Base-by-base conservation (phyloP, 2,329 filamentous ascomycete genomes). In the Aspergillus amoenus region DNA sequence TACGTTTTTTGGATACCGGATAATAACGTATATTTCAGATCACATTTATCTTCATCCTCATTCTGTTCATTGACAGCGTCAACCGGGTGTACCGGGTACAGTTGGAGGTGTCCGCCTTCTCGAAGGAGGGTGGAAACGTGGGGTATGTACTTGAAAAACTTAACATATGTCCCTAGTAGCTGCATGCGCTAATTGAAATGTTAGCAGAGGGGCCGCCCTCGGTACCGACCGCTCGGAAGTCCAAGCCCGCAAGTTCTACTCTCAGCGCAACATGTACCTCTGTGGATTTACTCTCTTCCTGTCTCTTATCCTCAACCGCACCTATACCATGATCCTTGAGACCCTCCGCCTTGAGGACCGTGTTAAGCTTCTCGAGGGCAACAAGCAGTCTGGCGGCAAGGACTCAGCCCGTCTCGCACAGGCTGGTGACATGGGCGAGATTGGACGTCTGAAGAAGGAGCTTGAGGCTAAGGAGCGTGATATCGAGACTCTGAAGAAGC, bases 251-350 rank as follows among this genome's bases (percentile, higher is more conserved):
- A 99, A 99, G 81, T 99, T 99, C 84, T 99, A 99, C 85, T 96
- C 93, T 61, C 93, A 99, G 82, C 93, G 94, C 78, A 99, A 99
- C 87, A 99, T 99, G 94, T 99, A 99, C 81, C 92, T 99, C 61
- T 97, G 94, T 78, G 94, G 94, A 68, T 99, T 99, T 83, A 99
- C 94, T 5, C 88, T 99, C 63, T 97, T 99, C 86, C 88, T 99
- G 61, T 97, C 93, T 53, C 84, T 99, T 64, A 99, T 99, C 78
- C 90, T 80, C 74, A 97, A 99, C 87, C 93, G 94, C 73, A 99
- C 94, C 72, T 99, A 97, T 82, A 90, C 88, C 71, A 93, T 97
- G 90, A 96, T 97, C 71, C 84, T 96, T 64, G 93, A 97, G 68
- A 86, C 90, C 51, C 89, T 97, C 71, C 86, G 91, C 62, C 88